Conservation (phyloP, 345 rosid species). For the Anacardium occidentale region DNA sequence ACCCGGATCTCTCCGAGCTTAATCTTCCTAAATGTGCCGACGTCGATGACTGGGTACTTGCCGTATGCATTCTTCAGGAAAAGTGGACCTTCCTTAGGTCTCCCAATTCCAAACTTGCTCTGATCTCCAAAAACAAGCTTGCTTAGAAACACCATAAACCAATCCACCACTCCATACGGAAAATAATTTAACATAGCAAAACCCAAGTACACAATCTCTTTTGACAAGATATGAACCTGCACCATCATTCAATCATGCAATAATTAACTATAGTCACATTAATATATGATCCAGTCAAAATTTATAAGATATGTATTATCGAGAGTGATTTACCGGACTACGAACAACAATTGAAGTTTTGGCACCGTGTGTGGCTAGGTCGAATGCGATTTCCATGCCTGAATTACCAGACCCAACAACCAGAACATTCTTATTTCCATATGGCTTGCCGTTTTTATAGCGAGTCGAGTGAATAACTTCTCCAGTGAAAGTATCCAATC, state of each 20-base stretch:
- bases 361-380: constrained; percentile 59
- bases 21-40: constrained; percentile 35
- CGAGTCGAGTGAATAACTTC: constrained; percentile 54
- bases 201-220: constrained; percentile 34
- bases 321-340: constrained; percentile 47
- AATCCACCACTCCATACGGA: constrained; percentile 20
- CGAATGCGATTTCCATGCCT: constrained; percentile 80
- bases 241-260: neutral
- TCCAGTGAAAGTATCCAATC: constrained; percentile 45
- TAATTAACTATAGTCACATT: neutral
- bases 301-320: too few species aligned
- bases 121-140: constrained; percentile 34
- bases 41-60: constrained; percentile 37
- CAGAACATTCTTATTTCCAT: constrained; percentile 43
- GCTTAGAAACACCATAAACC: constrained; percentile 28
- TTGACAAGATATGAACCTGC: constrained; percentile 63
- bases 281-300: neutral
- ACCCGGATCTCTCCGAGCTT: constrained; percentile 32
- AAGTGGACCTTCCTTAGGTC: constrained; percentile 34
- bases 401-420: constrained; percentile 96
- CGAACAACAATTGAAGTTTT: constrained; percentile 54
- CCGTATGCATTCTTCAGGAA: constrained; percentile 29
- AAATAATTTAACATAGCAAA: constrained; percentile 34
- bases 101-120: constrained; percentile 37
- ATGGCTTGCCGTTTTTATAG: constrained; percentile 49